Evolutionary conservation across 768 basidiomycete species (phyloP).

Genomic region (Lactifluus rugatus): DNA sequence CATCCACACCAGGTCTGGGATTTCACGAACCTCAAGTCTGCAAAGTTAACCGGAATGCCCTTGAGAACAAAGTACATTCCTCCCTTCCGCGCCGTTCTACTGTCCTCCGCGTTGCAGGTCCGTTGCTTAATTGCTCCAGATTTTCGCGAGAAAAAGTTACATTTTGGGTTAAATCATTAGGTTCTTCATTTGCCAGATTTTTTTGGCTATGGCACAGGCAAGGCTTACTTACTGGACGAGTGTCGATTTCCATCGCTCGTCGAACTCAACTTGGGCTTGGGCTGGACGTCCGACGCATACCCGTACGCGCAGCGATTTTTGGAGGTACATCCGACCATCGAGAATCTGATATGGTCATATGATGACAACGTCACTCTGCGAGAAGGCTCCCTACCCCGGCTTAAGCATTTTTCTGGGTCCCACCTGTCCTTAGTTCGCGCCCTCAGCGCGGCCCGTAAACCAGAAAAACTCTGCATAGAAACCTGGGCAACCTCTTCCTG

Average conservation of each 20-base stretch:
- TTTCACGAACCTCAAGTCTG: constrained; percentile 14
- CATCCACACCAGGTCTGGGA: neutral
- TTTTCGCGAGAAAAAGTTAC: neutral
- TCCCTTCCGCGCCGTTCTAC: constrained; percentile 3
- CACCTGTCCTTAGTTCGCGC: constrained; percentile 15
- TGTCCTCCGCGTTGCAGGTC: constrained; percentile 6
- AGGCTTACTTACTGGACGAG: constrained; percentile 6
- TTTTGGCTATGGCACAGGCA: constrained; percentile 7
- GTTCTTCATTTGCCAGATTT: constrained; percentile 16
- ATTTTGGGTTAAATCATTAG: neutral
- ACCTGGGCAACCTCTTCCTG: constrained; percentile 17
- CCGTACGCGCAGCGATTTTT: constrained; percentile 14
- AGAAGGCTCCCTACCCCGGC: constrained; percentile 2
- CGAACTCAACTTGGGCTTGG: constrained; percentile 15
- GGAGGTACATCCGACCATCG: constrained; percentile 15
- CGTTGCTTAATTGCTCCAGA: neutral
- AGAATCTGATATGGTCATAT: constrained; percentile 13
- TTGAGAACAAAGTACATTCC: constrained; percentile 9
- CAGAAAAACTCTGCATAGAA: constrained; percentile 5
- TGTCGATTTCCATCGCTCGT: constrained; percentile 11
- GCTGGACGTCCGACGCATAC: constrained; percentile 15
- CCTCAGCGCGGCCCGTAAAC: constrained; percentile 8
- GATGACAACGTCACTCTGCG: constrained; percentile 3
- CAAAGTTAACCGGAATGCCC: constrained; percentile 12
- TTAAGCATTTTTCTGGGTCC: constrained; percentile 15